phyloP scores from a whole-genome alignment of 768 basidiomycete genomes.

The Trametes coccinea region DNA sequence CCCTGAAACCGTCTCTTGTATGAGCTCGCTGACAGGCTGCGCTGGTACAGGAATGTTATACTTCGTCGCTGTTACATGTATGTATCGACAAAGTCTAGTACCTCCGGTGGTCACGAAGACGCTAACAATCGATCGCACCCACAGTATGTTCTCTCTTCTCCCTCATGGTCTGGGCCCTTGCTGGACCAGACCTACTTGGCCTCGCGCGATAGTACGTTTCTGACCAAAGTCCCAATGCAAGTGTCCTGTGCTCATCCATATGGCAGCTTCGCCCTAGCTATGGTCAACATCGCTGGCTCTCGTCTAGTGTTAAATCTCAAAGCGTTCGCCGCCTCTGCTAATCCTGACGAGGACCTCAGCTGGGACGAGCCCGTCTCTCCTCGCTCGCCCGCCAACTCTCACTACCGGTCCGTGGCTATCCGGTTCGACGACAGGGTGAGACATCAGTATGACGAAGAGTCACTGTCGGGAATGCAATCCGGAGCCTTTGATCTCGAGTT shows the following conservation, averaged over 20 bases:
- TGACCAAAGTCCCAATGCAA: not conserved
- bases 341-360: conserved; percentile 8
- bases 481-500: conserved; percentile 27
- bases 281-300: conserved; percentile 31
- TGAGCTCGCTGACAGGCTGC: not conserved
- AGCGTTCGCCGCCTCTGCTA: conserved; percentile 23
- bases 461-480: not conserved
- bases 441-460: not conserved
- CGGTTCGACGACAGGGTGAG: not conserved
- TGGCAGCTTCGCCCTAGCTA: conserved; percentile 30
- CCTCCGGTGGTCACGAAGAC: not conserved
- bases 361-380: conserved; percentile 8
- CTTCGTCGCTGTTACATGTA: conserved; percentile 31
- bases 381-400: not conserved
- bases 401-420: not conserved
- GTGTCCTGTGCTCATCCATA: not conserved
- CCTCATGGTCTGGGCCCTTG: conserved; percentile 32
- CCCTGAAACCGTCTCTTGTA: not conserved
- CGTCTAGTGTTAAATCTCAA: conserved; percentile 33
- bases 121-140: not conserved
- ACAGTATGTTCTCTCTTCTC: conserved; percentile 31
- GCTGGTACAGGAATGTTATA: conserved; percentile 27
- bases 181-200: conserved; percentile 27
- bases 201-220: conserved; percentile 31
- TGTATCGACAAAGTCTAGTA: not conserved